These are phyloP conservation scores for Paxillus ammoniavirescens DNA, from an alignment of 768 basidiomycete species.

Conservation along the genomic window DNA sequence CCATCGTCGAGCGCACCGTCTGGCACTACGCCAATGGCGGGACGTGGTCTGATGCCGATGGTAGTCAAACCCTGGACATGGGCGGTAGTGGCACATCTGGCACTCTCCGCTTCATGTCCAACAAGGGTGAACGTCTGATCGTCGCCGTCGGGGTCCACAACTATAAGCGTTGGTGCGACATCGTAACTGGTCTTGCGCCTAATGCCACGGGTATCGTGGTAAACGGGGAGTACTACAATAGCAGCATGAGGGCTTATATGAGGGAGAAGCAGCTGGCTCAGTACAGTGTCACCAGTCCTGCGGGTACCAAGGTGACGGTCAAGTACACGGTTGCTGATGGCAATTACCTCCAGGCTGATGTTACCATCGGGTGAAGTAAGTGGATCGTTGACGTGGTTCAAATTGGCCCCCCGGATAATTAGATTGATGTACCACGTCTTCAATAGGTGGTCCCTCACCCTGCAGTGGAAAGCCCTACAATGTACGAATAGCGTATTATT, in stretches of 20 bases:
- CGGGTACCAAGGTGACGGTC: too few relatives aligned
- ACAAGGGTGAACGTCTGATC: constrained; percentile 29
- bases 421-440: too few relatives aligned
- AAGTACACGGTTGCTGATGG: too few relatives aligned
- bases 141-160: constrained; percentile 37
- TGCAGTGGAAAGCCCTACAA: too few relatives aligned
- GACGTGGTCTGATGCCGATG: constrained; percentile 23
- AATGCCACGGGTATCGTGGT: constrained; percentile 24
- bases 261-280: too few relatives aligned
- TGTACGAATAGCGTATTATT: too few relatives aligned
- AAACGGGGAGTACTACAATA: constrained; percentile 25
- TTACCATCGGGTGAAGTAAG: too few relatives aligned
- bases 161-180: constrained; percentile 37
- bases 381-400: too few relatives aligned
- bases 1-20: constrained; percentile 32
- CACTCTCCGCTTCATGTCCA: constrained; percentile 29
- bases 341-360: too few relatives aligned
- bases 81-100: constrained; percentile 39
- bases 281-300: too few relatives aligned
- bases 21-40: constrained; percentile 35
- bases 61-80: constrained; percentile 31
- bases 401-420: too few relatives aligned
- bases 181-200: constrained; percentile 29
- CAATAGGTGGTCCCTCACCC: too few relatives aligned
- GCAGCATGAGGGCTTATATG: neutral